Conservation (phyloP, 2,329 filamentous ascomycete species). For the Venturia carpophila region DNA sequence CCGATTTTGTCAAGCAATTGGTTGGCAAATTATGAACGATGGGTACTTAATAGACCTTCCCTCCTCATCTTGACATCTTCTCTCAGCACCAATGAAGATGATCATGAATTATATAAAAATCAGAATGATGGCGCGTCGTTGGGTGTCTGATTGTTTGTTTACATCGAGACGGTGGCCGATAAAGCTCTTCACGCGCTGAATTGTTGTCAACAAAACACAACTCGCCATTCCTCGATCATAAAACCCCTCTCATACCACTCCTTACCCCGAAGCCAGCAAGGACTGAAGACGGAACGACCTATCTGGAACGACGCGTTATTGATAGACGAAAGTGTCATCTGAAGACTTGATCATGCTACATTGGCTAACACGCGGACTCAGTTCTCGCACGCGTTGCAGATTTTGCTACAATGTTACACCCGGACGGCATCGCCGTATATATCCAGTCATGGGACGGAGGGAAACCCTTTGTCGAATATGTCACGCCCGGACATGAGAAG, state of each 20-base stretch:
- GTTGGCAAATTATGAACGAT: not conserved
- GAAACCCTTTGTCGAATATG: not conserved
- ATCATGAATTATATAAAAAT: not conserved
- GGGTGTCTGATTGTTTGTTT: not conserved
- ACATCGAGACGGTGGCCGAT: not conserved
- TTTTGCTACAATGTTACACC: not conserved
- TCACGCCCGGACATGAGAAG: not conserved
- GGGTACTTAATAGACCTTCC: too few species aligned
- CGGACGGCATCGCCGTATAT: not conserved
- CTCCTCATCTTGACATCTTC: not conserved
- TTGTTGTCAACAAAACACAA: not conserved
- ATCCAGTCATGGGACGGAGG: not conserved
- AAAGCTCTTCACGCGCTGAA: not conserved
- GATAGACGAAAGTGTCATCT: not conserved
- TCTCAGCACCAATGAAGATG: not conserved
- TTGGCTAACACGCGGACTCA: not conserved
- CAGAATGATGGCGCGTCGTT: not conserved
- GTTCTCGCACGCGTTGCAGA: not conserved
- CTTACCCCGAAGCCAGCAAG: not conserved
- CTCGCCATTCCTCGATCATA: not conserved
- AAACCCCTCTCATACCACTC: too few species aligned
- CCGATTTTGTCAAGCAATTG: not conserved
- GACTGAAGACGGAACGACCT: not conserved
- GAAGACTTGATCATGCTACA: not conserved
- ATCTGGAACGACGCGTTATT: not conserved